These are phyloP conservation scores for Epichloe gansuensis DNA, from an alignment of 2,329 filamentous ascomycete genomes.

Conservation along the genomic window DNA sequence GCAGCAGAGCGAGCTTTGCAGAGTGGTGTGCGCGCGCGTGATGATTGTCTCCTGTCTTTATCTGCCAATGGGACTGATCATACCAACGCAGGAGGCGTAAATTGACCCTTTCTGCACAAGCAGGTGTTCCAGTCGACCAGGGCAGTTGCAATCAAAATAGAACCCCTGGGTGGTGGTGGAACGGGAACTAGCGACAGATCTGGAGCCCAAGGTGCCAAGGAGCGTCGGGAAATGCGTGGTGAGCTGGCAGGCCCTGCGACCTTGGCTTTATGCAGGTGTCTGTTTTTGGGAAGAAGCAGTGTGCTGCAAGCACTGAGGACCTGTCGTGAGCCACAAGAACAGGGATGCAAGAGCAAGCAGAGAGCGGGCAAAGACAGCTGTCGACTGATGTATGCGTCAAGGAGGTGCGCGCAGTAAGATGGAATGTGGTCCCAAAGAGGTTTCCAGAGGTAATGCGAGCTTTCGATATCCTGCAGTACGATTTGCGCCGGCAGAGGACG, in stretches of 20 bases:
- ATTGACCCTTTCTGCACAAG: neutral
- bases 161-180: constrained; percentile 2
- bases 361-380: neutral
- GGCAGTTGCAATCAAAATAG: constrained; percentile 1
- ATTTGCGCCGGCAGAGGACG: neutral
- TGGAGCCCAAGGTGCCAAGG: neutral
- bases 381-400: neutral
- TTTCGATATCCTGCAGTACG: neutral
- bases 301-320: constrained; percentile 2
- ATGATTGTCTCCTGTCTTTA: neutral
- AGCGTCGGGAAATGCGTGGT: constrained; percentile 3
- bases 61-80: neutral
- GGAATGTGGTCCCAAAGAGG: neutral
- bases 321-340: constrained; percentile 3
- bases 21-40: neutral
- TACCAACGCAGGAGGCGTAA: neutral
- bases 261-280: constrained; percentile 6
- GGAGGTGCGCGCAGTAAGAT: neutral
- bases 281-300: constrained; percentile 4
- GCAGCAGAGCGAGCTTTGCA: neutral
- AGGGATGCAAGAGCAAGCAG: neutral
- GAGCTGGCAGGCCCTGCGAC: constrained; percentile 8
- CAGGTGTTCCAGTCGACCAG: neutral
- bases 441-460: neutral
- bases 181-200: constrained; percentile 5